Conservation (phyloP, 352 stramenopile genomes). For the Phytophthora foliorum region DNA sequence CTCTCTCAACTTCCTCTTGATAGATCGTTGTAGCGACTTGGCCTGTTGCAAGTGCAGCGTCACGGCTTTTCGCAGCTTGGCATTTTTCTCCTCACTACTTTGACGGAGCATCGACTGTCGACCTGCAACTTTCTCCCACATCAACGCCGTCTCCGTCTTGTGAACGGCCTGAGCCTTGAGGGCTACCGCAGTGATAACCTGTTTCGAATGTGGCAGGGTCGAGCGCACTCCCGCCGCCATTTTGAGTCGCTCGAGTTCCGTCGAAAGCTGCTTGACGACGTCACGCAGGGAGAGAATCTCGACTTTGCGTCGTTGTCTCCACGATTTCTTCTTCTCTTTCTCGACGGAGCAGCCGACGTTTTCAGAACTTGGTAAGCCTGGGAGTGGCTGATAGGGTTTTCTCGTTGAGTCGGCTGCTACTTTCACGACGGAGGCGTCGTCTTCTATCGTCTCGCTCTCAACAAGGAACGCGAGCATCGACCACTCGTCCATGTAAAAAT, state of each 20-base stretch:
- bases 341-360: conserved; percentile 16
- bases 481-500: conserved; percentile 36
- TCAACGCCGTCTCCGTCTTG: conserved; percentile 18
- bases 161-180: conserved; percentile 1
- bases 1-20: conserved; percentile 29
- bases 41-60: conserved; percentile 28
- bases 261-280: conserved; percentile 30
- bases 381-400: too few relatives aligned
- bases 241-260: conserved; percentile 30
- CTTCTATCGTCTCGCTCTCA: conserved; percentile 24
- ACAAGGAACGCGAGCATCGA: conserved; percentile 33
- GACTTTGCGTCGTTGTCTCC: conserved; percentile 34
- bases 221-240: conserved; percentile 25
- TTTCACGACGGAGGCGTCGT: background rate
- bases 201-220: conserved; percentile 11
- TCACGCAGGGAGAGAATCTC: conserved; percentile 28
- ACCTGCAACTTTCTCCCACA: conserved; percentile 34
- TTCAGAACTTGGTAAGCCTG: background rate
- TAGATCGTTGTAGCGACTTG: conserved; percentile 26
- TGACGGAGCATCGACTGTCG: conserved; percentile 26
- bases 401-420: too few relatives aligned
- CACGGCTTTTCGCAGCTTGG: conserved; percentile 17
- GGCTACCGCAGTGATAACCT: background rate
- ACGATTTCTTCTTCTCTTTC: conserved; percentile 29
- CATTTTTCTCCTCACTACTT: conserved; percentile 28